Evolutionary conservation across 1,284 basidiomycete species (phyloP).

Genomic region (Ceratobasidium sp.): DNA sequence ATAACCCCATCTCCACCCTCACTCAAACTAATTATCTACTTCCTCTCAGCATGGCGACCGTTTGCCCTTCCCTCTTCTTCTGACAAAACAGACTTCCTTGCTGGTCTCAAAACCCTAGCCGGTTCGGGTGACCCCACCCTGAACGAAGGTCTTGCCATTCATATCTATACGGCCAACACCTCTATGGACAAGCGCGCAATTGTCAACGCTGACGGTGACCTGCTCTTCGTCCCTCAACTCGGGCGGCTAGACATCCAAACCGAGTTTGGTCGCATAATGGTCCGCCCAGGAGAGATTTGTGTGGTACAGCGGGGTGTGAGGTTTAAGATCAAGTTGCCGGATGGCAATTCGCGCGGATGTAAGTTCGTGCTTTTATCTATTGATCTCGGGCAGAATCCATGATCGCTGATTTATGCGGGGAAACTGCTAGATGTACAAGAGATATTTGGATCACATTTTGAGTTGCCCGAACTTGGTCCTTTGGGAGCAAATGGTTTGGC

Average conservation of each 20-base stretch:
- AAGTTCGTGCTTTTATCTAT: constrained; percentile 31
- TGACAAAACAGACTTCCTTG: constrained; percentile 65
- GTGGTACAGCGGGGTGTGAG: constrained; percentile 74
- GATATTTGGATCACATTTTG: constrained; percentile 70
- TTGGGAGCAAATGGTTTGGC: constrained; percentile 72
- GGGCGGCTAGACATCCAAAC: constrained; percentile 75
- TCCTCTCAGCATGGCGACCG: constrained; percentile 67
- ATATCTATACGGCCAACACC: constrained; percentile 69
- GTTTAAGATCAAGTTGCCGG: constrained; percentile 69
- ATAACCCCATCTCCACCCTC: not conserved
- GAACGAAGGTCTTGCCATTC: constrained; percentile 69
- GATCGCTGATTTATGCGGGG: not conserved
- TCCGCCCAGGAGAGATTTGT: constrained; percentile 69
- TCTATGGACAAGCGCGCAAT: constrained; percentile 74
- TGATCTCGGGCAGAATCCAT: not conserved
- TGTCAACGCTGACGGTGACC: constrained; percentile 74
- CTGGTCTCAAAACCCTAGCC: constrained; percentile 70
- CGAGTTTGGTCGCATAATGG: constrained; percentile 74
- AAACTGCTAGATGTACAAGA: constrained; percentile 63
- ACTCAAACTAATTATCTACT: constrained; percentile 2
- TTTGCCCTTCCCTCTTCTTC: constrained; percentile 62
- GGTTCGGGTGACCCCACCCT: constrained; percentile 72
- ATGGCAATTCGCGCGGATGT: constrained; percentile 56
- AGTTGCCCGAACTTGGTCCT: constrained; percentile 73
- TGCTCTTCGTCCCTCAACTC: constrained; percentile 72